Conservation (phyloP, 2,329 filamentous ascomycete species). For the Ophiostoma tasmaniense region DNA sequence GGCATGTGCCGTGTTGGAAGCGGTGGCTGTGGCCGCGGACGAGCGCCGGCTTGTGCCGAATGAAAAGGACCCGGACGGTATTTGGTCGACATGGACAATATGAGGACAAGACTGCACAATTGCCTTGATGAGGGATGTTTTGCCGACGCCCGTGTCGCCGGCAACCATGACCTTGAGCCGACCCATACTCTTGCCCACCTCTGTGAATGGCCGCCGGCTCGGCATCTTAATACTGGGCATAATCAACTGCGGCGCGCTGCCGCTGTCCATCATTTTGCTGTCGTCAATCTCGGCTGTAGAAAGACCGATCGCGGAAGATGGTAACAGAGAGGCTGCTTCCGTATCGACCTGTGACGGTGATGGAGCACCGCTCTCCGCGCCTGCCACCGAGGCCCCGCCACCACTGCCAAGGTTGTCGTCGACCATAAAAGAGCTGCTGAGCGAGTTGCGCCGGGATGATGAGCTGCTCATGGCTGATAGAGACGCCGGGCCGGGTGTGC, state of each 20-base stretch:
- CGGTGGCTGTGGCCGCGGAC: constrained; percentile 15
- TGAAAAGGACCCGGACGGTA: constrained; percentile 27
- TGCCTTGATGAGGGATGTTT: constrained; percentile 80
- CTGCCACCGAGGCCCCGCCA: background rate
- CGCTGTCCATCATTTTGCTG: constrained; percentile 38
- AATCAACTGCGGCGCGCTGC: constrained; percentile 67
- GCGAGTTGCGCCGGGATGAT: constrained; percentile 43
- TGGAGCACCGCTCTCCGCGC: background rate
- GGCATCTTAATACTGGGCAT: constrained; percentile 97
- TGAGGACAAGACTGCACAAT: constrained; percentile 82
- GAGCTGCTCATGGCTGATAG: constrained; percentile 37
- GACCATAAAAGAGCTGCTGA: constrained; percentile 39
- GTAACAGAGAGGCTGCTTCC: background rate
- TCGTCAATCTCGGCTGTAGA: constrained; percentile 4
- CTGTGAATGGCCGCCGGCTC: constrained; percentile 78
- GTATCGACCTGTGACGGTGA: background rate
- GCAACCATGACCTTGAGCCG: constrained; percentile 83
- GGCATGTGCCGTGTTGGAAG: constrained; percentile 4
- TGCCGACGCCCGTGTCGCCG: constrained; percentile 63
- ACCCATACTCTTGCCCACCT: constrained; percentile 73
- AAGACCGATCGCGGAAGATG: background rate
- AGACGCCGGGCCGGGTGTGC: constrained; percentile 30
- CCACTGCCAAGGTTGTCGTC: constrained; percentile 27
- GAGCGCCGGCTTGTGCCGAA: constrained; percentile 20
- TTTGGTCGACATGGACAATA: constrained; percentile 83